Evolutionary conservation across 495 filamentous ascomycete species (phyloP).

Genomic region (Corynascus novoguineensis): DNA sequence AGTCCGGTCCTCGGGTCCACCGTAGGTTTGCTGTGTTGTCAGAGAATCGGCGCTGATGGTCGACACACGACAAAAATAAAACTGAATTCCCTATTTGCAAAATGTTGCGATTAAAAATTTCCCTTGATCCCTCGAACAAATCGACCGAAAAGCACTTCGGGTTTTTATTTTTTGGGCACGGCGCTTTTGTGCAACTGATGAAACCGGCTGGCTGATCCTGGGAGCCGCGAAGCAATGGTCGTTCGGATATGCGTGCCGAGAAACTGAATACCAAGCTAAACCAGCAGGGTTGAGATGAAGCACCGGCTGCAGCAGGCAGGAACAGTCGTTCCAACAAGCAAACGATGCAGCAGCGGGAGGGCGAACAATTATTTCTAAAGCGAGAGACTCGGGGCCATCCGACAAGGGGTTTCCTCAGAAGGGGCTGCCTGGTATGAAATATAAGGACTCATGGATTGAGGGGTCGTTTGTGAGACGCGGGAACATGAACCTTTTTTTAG

Average conservation of each 20-base stretch:
- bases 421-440: slow-evolving; percentile 11
- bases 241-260: slow-evolving; percentile 1
- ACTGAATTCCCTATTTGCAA: not conserved
- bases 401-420: slow-evolving; percentile 5
- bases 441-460: slow-evolving; percentile 12
- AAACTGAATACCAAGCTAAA: not conserved
- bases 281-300: not conserved
- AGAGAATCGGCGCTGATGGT: not conserved
- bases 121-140: slow-evolving; percentile 2
- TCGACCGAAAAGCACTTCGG: not conserved
- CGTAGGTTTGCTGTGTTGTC: not conserved
- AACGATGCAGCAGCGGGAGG: not conserved
- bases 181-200: not conserved
- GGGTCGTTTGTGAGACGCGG: slow-evolving; percentile 24
- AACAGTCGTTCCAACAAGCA: not conserved
- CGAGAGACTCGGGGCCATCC: slow-evolving; percentile 4
- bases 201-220: not conserved
- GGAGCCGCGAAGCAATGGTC: not conserved
- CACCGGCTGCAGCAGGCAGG: slow-evolving; percentile 1
- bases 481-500: slow-evolving; percentile 21
- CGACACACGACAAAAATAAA: not conserved
- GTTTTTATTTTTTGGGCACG: not conserved
- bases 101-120: not conserved
- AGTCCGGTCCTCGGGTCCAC: too few relatives aligned
- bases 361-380: slow-evolving; percentile 3